Evolutionary conservation across 2,329 filamentous ascomycete species (phyloP).

Genomic region (Lecanicillium sp.): DNA sequence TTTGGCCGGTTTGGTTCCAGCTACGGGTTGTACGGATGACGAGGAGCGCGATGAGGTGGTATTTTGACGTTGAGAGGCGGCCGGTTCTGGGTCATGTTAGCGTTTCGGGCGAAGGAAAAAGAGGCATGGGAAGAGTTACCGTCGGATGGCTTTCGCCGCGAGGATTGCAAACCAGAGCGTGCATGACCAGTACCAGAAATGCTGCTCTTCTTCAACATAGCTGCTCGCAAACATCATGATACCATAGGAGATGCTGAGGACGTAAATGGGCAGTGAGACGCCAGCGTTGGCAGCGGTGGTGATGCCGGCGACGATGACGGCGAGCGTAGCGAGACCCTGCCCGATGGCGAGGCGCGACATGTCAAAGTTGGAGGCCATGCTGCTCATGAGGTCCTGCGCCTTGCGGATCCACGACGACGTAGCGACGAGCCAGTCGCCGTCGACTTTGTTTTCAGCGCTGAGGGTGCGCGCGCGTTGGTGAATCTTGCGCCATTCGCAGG

Average conservation of each 20-base stretch:
- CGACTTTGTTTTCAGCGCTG: conserved; percentile 17
- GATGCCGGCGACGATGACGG: conserved; percentile 27
- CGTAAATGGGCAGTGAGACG: conserved; percentile 30
- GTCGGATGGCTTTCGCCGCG: conserved; percentile 36
- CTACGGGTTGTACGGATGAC: conserved; percentile 61
- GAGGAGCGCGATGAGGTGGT: conserved; percentile 40
- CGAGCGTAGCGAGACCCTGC: conserved; percentile 26
- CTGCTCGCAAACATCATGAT: conserved; percentile 97
- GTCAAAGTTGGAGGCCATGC: conserved; percentile 89
- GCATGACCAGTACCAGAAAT: conserved; percentile 94
- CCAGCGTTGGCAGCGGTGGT: neutral
- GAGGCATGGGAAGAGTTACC: conserved; percentile 19
- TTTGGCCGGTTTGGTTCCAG: conserved; percentile 98
- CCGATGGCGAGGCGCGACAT: conserved; percentile 52
- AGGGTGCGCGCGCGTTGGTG: conserved; percentile 16
- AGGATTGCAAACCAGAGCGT: conserved; percentile 60
- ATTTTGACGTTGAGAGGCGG: conserved; percentile 22
- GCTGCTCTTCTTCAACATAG: conserved; percentile 96
- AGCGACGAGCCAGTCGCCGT: conserved; percentile 32
- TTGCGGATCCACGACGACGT: conserved; percentile 56
- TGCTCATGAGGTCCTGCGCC: conserved; percentile 76
- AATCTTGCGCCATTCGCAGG: conserved; percentile 57
- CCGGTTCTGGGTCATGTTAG: conserved; percentile 16
- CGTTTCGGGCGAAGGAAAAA: neutral
- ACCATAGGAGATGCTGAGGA: conserved; percentile 57